These are phyloP conservation scores for Mortierella sp. DNA, from an alignment of 371 early-diverging fungal genomes.

Conservation along the genomic window DNA sequence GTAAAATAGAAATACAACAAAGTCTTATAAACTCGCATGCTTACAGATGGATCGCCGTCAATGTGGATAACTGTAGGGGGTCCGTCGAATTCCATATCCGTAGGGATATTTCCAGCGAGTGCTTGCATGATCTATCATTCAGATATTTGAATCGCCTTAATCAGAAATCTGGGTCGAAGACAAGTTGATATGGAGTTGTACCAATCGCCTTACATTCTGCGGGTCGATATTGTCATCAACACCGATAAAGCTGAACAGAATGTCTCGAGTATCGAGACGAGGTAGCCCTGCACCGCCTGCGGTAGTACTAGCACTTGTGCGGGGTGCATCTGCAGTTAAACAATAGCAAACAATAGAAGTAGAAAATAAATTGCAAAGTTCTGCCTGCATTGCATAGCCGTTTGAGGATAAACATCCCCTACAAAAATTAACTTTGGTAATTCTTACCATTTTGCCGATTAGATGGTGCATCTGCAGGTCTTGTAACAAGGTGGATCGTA, in stretches of 20 bases:
- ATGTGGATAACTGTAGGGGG: slow-evolving; percentile 34
- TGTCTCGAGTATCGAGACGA: slow-evolving; percentile 27
- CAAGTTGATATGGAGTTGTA: not conserved
- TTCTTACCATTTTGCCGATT: slow-evolving; percentile 66
- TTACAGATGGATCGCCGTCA: slow-evolving; percentile 40
- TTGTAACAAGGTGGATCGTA: slow-evolving; percentile 71
- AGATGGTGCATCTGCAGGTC: slow-evolving; percentile 66
- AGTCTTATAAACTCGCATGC: not conserved
- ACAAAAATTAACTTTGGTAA: not conserved
- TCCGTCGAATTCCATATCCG: slow-evolving; percentile 30
- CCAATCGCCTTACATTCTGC: slow-evolving; percentile 27
- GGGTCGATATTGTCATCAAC: slow-evolving; percentile 31
- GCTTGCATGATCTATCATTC: slow-evolving; percentile 46
- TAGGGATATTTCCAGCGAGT: slow-evolving; percentile 28
- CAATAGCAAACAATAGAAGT: not conserved
- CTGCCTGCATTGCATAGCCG: not conserved
- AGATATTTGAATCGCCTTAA: not conserved
- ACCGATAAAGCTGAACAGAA: slow-evolving; percentile 39
- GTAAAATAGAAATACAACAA: not conserved
- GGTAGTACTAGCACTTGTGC: slow-evolving; percentile 10
- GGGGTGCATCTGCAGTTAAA: slow-evolving; percentile 22
- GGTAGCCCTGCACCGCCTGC: slow-evolving; percentile 20
- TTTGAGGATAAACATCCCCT: not conserved
- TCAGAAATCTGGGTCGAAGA: not conserved
- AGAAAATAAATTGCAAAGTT: not conserved